A percentile compares a stretch with the other conserved stretches of the same genome.
These are phyloP conservation scores for Magnolia changhungtana DNA, from an alignment of 164 flowering plant species.

Conservation along the genomic window DNA sequence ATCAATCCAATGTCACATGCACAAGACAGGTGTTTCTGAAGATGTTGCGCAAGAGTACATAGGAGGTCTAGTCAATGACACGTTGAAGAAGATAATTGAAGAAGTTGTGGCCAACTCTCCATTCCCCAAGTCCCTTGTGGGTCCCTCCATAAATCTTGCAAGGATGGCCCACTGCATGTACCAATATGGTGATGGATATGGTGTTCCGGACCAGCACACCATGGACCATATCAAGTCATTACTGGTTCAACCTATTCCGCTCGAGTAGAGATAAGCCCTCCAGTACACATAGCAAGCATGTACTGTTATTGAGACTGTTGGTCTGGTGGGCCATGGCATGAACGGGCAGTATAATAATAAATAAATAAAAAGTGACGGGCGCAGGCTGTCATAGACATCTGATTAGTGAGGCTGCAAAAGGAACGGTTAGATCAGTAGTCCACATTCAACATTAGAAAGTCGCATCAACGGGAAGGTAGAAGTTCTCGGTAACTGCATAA, in stretches of 20 bases:
- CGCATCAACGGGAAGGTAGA: no score
- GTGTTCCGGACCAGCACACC: slow-evolving; percentile 25
- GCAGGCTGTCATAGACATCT: no score
- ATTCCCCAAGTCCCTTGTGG: slow-evolving; percentile 19
- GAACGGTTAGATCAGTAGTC: no score
- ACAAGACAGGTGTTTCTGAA: background rate
- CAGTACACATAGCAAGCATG: no score
- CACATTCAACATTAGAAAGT: no score
- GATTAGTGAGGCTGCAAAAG: no score
- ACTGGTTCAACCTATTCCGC: slow-evolving; percentile 12
- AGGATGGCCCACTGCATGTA: slow-evolving; percentile 34
- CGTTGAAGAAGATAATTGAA: background rate
- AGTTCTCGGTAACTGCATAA: no score
- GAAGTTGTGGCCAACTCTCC: background rate
- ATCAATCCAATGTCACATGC: slow-evolving; percentile 5
- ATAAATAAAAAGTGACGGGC: no score
- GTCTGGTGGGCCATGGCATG: no score
- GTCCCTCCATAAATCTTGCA: slow-evolving; percentile 28
- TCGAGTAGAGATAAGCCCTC: no score
- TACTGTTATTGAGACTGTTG: no score
- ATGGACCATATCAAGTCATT: slow-evolving; percentile 5
- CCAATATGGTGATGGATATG: slow-evolving; percentile 45
- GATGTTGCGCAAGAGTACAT: background rate
- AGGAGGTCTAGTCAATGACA: background rate
- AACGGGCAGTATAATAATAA: no score